These are phyloP conservation scores for Chlorencoelia australis DNA, from an alignment of 2,329 filamentous ascomycete species.

Conservation along the genomic window DNA sequence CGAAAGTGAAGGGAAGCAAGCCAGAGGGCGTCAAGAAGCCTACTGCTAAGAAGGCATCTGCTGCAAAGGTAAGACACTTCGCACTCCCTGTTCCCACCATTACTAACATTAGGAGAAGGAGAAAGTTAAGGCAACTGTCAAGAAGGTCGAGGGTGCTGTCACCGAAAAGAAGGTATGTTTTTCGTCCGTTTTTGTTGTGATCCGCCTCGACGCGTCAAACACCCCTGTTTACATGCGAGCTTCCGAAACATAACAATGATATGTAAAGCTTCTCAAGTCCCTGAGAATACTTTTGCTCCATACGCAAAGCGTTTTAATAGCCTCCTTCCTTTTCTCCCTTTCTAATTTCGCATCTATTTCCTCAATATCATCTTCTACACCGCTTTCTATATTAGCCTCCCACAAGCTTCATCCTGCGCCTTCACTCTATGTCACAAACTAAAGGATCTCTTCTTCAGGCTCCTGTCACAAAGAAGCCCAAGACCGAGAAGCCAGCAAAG, in stretches of 20 bases:
- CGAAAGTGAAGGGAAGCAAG: constrained; percentile 26
- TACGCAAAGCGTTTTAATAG: not conserved
- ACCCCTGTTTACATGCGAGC: constrained; percentile 13
- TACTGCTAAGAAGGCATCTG: constrained; percentile 24
- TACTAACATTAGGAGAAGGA: constrained; percentile 9
- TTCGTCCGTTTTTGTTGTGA: constrained; percentile 17
- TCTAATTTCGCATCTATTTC: not conserved
- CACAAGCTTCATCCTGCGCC: too few species aligned
- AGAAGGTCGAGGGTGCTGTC: constrained; percentile 25
- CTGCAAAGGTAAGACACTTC: constrained; percentile 21
- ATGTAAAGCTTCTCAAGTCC: constrained; percentile 7
- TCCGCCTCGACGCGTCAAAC: constrained; percentile 15
- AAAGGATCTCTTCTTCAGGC: constrained; percentile 7
- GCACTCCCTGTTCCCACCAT: not conserved
- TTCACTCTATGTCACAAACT: too few species aligned
- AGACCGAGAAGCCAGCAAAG: too few species aligned
- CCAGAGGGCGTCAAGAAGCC: constrained; percentile 23
- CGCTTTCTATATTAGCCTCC: too few species aligned
- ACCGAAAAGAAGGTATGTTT: constrained; percentile 25
- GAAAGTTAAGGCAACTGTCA: constrained; percentile 25
- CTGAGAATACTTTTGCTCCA: not conserved
- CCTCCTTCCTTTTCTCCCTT: not conserved
- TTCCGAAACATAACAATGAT: constrained; percentile 9
- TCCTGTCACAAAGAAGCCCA: too few species aligned
- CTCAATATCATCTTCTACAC: too few species aligned